Evolutionary conservation across 768 basidiomycete genomes (phyloP), one percentile per base, ranked within the genome.

Genomic region (Auriculariales sp.): DNA sequence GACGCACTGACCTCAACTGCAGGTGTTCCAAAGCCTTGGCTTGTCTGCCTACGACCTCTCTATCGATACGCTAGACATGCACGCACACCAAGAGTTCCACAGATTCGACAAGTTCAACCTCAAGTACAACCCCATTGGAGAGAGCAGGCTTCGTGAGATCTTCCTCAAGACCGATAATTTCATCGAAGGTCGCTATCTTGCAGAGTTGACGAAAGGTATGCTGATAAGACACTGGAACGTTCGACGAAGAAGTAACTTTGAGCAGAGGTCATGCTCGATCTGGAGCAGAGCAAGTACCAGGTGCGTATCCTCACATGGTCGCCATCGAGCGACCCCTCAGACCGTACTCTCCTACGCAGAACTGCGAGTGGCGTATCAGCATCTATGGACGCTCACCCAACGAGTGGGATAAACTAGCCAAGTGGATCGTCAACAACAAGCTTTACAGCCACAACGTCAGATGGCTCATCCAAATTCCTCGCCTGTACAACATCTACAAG

Each of bases 61-160:
- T 10, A 98, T 99, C 61, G 95, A 99, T 61, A 99, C 95, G 3
- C 76, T 99, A 33, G 95, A 99, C 61, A 99, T 99, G 95, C 95
- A 98, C 55, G 95, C 94, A 0, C 94, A 99, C 63, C 84, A 88
- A 55, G 93, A 95, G 59, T 98, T 99, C 73, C 94, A 99, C 63
- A 85, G 95, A 12, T 98, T 95, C 60, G 95, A 95, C 68, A 91
- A 94, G 61, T 98, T 98, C 69, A 98, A 98, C 58, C 69, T 95
- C 35, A 91, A 97, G 65, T 97, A 98, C 63, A 95, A 95, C 58
- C 93, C 92, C 0, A 90, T 92, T 52, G 95, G 95, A 51, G 93
- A 97, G 66, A 92, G 88, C 3, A 71, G 95, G 28, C 66, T 99
- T 54, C 72, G 95, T 42, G 95, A 99, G 66, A 98, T 99, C 56